These are phyloP conservation scores for Dactylellina parvicollis DNA, from an alignment of 2,329 filamentous ascomycete species.

Conservation along the genomic window DNA sequence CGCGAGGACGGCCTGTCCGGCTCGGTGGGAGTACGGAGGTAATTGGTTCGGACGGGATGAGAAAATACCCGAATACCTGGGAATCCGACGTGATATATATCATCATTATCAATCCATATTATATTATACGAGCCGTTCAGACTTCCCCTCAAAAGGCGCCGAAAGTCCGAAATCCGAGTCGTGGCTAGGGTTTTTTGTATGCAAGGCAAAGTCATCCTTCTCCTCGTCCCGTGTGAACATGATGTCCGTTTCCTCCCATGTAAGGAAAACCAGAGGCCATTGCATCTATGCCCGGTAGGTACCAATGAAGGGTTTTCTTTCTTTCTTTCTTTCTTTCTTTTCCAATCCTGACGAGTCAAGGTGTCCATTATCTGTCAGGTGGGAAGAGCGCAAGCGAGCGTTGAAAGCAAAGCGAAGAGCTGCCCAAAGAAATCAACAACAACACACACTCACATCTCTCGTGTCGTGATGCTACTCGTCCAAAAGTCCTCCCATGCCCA, in stretches of 20 bases:
- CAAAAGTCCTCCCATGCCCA: constrained; percentile 26
- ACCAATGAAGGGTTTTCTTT: too few relatives aligned
- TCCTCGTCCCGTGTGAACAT: constrained; percentile 19
- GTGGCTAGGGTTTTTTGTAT: too few relatives aligned
- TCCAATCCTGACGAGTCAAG: too few relatives aligned
- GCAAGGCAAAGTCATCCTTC: constrained; percentile 21
- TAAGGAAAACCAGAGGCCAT: constrained; percentile 8
- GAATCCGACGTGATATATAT: constrained; percentile 36
- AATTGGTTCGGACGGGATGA: constrained; percentile 50
- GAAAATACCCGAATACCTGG: constrained; percentile 50
- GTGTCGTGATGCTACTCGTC: constrained; percentile 54
- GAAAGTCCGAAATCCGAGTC: constrained; percentile 27
- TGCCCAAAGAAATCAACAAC: constrained; percentile 29
- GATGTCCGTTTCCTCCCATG: neutral
- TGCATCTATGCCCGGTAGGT: too few relatives aligned
- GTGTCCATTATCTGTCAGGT: too few relatives aligned
- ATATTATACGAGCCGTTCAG: constrained; percentile 22
- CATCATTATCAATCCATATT: constrained; percentile 39
- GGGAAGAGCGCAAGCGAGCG: constrained; percentile 9
- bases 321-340: too few relatives aligned
- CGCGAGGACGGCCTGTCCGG: constrained; percentile 39
- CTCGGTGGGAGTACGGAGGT: constrained; percentile 46
- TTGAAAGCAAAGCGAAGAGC: constrained; percentile 15
- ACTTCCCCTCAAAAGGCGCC: constrained; percentile 12
- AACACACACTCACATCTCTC: constrained; percentile 50